A percentile compares a stretch with the other conserved stretches of the same genome.
Evolutionary conservation across 148 eudicot genomes (phyloP).

Genomic region (Amaranthus hypochondriacus): DNA sequence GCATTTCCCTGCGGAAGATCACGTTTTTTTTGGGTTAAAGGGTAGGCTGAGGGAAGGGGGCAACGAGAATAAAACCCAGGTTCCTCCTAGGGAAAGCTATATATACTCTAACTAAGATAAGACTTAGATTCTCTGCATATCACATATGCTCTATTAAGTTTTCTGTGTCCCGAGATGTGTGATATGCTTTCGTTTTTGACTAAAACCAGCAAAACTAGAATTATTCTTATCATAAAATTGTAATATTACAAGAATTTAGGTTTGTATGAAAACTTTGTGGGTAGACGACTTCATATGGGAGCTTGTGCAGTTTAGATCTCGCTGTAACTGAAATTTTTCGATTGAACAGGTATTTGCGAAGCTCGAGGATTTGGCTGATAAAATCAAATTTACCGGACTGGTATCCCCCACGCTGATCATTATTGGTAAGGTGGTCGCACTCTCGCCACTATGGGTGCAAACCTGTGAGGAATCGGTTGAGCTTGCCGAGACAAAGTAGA

Average conservation of each 20-base stretch:
- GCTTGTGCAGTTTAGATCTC: neutral
- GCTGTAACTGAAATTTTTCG: constrained; percentile 13
- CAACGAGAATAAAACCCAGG: too few relatives aligned
- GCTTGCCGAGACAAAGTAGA: constrained; percentile 26
- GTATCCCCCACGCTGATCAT: constrained; percentile 83
- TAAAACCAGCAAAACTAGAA: too few relatives aligned
- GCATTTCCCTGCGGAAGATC: neutral
- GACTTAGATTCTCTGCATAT: too few relatives aligned
- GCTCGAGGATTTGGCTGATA: constrained; percentile 65
- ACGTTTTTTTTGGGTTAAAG: neutral
- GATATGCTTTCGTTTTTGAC: neutral
- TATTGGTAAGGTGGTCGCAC: constrained; percentile 93
- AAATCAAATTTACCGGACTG: constrained; percentile 48
- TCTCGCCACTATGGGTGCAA: constrained; percentile 78
- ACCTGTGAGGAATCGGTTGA: constrained; percentile 24
- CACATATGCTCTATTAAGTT: neutral
- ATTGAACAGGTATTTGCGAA: constrained; percentile 66
- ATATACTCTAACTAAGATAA: too few relatives aligned
- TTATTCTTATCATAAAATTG: neutral
- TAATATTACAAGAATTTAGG: neutral
- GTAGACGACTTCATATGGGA: neutral
- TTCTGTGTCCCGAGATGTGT: neutral
- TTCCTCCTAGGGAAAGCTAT: too few relatives aligned
- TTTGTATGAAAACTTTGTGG: neutral
- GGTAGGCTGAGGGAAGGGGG: neutral